Base-by-base conservation (phyloP, 2,329 filamentous ascomycete genomes). In the Ilyonectria robusta region DNA sequence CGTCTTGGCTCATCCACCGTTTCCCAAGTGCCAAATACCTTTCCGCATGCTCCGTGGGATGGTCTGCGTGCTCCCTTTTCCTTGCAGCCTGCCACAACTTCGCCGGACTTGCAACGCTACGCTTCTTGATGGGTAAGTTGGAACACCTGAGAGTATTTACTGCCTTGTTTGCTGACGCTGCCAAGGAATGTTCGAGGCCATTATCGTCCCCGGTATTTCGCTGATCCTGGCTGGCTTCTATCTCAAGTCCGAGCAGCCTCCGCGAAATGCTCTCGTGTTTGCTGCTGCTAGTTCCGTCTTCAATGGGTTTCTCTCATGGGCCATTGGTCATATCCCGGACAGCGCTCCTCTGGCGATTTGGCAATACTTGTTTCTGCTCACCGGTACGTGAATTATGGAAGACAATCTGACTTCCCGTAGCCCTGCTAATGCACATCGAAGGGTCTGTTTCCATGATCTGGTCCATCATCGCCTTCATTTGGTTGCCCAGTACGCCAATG, bases 401-500 rank as follows among this genome's bases (percentile, higher is more conserved):
- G 42, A 19, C 26, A 7, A 11, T 55, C n/a, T 23, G 51, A 5
- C n/a, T 4, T 26, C 11, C 35, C 26, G 9, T 8, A 26, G 17
- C 21, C 13, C 29, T 29, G 26, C 26, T 31, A 3, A 31, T 8
- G 10, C 26, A 33, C 8, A 8, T 51, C 17, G 4, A 9, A 64
- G 55, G 61, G 6, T 53, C 55, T n/a, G 47, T 59, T 26, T 61
- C 62, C 17, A 65, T 61, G 57, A 26, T 31, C 2, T 70, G 62
- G 54, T 68, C 68, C 2, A 57, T 63, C 23, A 47, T 68, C 44
- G 48, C 58, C 17, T 63, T 68, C 9, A 40, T 68, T 10, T 61
- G 46, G 23, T 37, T 70, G 7, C 68, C 68, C 5, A 66, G 59
- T 11, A 66, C 66, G 13, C 68, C 68, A 3, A 66, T 68, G 62